Evolutionary conservation across 2,329 filamentous ascomycete species (phyloP), one percentile per base, ranked within the genome.

Genomic region (Trichophyton mentagrophytes): DNA sequence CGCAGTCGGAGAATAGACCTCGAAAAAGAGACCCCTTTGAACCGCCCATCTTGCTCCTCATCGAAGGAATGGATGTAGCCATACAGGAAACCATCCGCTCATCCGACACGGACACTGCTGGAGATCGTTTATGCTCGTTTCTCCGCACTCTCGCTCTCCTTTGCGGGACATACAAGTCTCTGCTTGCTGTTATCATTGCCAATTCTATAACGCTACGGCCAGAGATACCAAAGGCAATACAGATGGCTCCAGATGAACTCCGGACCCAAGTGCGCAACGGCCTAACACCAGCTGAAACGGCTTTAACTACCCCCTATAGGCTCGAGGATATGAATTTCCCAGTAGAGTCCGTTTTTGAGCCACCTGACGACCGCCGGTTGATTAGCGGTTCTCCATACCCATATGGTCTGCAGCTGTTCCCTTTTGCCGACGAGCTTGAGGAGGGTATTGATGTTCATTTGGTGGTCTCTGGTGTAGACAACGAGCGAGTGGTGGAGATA

Each of bases 361-460:
- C 42, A 15, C 17, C 20, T 30, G 15, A 11, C 3, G 51, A 55
- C n/a, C 13, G n/a, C 15, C 25, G 27, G 8, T 36, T 33, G 51
- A 55, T 55, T 17, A 55, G 2, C 9, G 27, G 25, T 9, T 55
- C 51, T 55, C 30, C 51, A 36, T 36, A 55, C n/a, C 51, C 25
- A 7, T 13, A 25, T n/a, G 30, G 13, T 9, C 42, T 36, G 57
- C 17, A 72, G 30, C 66, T 68, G 5, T 73, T 66, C 40, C 62
- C 73, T 6, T 62, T 75, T 20, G 69, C 71, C 65, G 69, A 68
- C 53, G 70, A 70, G 1, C 40, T 76, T 15, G 73, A 75, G 59
- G 71, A 74, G 59, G 72, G 73, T 0, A 70, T 74, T 46, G 74
- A 76, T 67, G 67, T 66, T 1, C 74, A 76, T 67, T 59, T 76